These are phyloP conservation scores for Protomyces pachydermus DNA, from an alignment of 1,139 yeast genomes.

Conservation along the genomic window DNA sequence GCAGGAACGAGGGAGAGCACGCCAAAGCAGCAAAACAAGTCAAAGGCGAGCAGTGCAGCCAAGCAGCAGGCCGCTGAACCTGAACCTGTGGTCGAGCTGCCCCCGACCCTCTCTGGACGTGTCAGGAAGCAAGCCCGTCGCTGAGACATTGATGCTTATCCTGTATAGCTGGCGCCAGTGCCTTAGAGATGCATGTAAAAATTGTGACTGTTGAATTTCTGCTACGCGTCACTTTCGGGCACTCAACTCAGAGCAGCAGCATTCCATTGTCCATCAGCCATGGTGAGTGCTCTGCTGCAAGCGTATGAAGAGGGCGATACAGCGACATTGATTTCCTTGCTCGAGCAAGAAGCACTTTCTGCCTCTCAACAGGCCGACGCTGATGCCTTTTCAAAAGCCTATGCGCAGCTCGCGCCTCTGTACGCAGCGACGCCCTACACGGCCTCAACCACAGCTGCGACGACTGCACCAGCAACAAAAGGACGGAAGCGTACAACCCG, in stretches of 20 bases:
- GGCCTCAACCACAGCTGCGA: slow-evolving; percentile 24
- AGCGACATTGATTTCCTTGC: background rate
- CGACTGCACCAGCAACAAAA: background rate
- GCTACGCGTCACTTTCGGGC: background rate
- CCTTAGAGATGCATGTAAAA: background rate
- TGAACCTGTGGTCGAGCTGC: background rate
- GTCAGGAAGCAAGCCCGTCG: slow-evolving; percentile 18
- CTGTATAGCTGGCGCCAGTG: too few relatives aligned
- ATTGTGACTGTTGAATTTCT: background rate
- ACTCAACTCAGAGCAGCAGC: too few relatives aligned
- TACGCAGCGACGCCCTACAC: background rate
- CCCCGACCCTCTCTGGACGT: slow-evolving; percentile 20
- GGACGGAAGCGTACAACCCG: background rate
- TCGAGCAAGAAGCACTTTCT: slow-evolving; percentile 5
- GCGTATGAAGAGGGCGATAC: slow-evolving; percentile 11
- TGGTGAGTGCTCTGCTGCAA: slow-evolving; percentile 19
- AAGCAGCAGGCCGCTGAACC: background rate
- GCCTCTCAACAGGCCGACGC: background rate
- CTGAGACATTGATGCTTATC: background rate
- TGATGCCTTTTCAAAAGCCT: background rate
- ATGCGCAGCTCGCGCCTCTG: slow-evolving; percentile 11
- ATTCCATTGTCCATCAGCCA: background rate
- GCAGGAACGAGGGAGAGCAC: background rate
- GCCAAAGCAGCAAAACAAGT: background rate
- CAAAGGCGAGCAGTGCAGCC: background rate